Percentiles rank a stretch among this genome's conserved stretches.
Evolutionary conservation across 352 stramenopile species (phyloP).

Genomic region (Poterioochromonas sp.): DNA sequence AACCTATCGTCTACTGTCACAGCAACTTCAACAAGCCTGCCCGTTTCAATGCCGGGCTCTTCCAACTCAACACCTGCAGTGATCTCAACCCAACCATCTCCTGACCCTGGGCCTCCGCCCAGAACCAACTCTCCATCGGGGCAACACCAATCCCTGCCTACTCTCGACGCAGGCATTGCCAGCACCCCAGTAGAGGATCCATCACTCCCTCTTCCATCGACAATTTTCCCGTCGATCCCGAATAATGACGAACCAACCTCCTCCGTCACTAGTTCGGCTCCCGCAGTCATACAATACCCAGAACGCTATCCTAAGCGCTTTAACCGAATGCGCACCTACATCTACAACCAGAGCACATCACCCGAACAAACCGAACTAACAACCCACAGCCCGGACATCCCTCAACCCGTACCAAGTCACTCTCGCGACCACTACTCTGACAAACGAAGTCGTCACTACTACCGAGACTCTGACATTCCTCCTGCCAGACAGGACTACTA

Average conservation of each 20-base stretch:
- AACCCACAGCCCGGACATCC: conserved; percentile 12
- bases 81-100: conserved; percentile 5
- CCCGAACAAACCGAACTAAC: conserved; percentile 27
- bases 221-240: conserved; percentile 2
- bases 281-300: conserved; percentile 6
- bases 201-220: conserved; percentile 1
- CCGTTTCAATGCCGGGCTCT: conserved; percentile 10
- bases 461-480: conserved; percentile 20
- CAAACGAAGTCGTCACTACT: conserved; percentile 10
- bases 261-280: not conserved
- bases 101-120: conserved; percentile 2
- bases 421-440: conserved; percentile 12
- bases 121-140: conserved; percentile 5
- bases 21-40: conserved; percentile 9
- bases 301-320: conserved; percentile 24
- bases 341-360: conserved; percentile 17
- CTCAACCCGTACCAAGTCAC: conserved; percentile 18
- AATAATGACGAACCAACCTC: conserved; percentile 4
- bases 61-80: not conserved
- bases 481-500: conserved; percentile 21
- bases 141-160: conserved; percentile 6
- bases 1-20: not conserved
- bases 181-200: conserved; percentile 18
- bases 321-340: conserved; percentile 28
- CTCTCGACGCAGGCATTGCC: conserved; percentile 16